Evolutionary conservation across 192 early-diverging fungal genomes (phyloP), one percentile per base, ranked within the genome.

Genomic region (Backusella circina): DNA sequence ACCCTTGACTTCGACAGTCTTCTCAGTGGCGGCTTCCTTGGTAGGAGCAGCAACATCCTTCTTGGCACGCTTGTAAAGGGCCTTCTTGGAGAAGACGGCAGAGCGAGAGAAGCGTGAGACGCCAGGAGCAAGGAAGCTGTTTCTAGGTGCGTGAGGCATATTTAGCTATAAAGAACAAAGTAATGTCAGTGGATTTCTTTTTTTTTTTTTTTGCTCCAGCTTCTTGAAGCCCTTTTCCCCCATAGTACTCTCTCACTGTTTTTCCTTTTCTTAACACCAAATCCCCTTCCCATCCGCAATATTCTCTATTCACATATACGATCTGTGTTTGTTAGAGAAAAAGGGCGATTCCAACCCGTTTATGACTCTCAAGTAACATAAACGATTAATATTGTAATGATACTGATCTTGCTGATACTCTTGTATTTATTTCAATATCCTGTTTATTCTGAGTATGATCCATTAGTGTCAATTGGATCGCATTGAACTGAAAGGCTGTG

Each of bases 1-100:
- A 73, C 93, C 93, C 82, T 90, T 90, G 70, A 94, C 86, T 73
- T 86, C 81, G 50, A 91, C 88, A 71, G 88, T 91, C 88, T 93
- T 93, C 73, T 84, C 87, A 61, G 85, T 77, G 69, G 83, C 85
- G 65, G 79, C 79, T 32, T 84, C 76, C 79, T 87, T 81, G 47
- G 81, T 80, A 51, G 86, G 65, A 80, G 85, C 78, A 64, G 88
- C 77, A 79, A 80, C 79, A 64, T 83, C 76, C 71, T 82, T 82
- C 91, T 93, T 96, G 85, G 88, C 84, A 83, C 90, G 89, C 94
- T 97, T 97, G 90, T 94, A 95, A 71, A 92, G 84, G 70, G 91
- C 96, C 86, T 93, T 93, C 90, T 93, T 93, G 82, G 93, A 89
- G 88, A 91, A 94, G 73, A 91, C 88, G 76, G 83, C 82, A 35